Conservation (phyloP, 192 early-diverging fungal species). For the Geranomyces michiganensis region DNA sequence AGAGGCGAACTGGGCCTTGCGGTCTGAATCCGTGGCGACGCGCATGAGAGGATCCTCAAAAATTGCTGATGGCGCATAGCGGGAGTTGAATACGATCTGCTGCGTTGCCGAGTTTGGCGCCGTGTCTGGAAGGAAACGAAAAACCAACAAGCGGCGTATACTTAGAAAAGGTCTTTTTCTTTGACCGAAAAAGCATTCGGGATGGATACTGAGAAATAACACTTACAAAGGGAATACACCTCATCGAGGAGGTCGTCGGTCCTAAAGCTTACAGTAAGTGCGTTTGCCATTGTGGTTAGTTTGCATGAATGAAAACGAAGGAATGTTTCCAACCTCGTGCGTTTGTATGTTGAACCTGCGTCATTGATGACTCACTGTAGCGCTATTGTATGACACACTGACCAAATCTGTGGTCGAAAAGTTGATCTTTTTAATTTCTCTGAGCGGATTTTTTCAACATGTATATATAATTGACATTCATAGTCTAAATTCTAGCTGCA, state of each 20-base stretch:
- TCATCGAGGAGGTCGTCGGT: slow-evolving; percentile 7
- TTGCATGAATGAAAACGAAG: not conserved
- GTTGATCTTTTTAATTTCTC: too few species aligned
- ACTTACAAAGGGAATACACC: slow-evolving; percentile 17
- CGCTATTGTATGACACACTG: too few species aligned
- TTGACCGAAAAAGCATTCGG: not conserved
- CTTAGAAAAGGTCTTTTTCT: not conserved
- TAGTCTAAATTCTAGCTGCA: too few species aligned
- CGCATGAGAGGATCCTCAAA: slow-evolving; percentile 28
- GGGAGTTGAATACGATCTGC: slow-evolving; percentile 9
- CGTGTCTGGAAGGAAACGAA: slow-evolving; percentile 9
- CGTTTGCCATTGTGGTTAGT: not conserved
- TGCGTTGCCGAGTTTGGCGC: slow-evolving; percentile 27
- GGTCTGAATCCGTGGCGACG: slow-evolving; percentile 5
- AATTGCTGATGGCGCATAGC: slow-evolving; percentile 11
- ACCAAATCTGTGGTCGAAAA: too few species aligned
- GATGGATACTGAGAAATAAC: not conserved
- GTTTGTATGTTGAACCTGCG: too few species aligned
- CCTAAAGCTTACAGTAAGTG: not conserved
- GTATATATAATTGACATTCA: too few species aligned
- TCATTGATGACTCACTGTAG: too few species aligned
- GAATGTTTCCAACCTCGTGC: too few species aligned
- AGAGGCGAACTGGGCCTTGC: slow-evolving; percentile 28
- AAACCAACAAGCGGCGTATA: not conserved
- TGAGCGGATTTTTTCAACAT: too few species aligned